These are phyloP conservation scores for Pittosporum tobira DNA, from an alignment of 129 eudicot genomes.

Conservation along the genomic window DNA sequence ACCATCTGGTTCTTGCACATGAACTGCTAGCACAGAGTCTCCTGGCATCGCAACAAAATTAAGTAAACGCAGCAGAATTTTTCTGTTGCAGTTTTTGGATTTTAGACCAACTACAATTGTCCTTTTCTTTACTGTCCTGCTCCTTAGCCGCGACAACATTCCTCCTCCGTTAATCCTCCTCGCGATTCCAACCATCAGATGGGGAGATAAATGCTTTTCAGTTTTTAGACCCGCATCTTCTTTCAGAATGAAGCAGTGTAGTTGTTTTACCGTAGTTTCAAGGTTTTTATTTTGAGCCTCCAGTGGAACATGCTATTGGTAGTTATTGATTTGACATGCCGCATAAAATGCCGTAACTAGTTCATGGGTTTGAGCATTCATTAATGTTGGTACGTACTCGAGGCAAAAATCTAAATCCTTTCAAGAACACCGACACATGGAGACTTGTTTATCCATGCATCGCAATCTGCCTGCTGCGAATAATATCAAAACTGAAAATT, in stretches of 20 bases:
- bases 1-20: constrained; percentile 27
- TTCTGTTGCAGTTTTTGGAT: constrained; percentile 28
- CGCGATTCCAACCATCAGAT: constrained; percentile 12
- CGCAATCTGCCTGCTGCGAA: no score
- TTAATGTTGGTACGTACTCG: no score
- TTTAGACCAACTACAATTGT: constrained; percentile 29
- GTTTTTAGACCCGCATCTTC: no score
- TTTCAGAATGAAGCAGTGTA: neutral
- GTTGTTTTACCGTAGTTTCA: neutral
- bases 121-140: constrained; percentile 9
- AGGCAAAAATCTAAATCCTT: no score
- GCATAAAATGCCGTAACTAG: no score
- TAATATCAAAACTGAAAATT: no score
- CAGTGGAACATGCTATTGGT: neutral
- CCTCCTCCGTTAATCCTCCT: constrained; percentile 9
- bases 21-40: constrained; percentile 35
- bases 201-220: neutral
- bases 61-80: constrained; percentile 31
- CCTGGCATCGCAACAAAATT: constrained; percentile 20
- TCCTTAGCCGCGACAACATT: constrained; percentile 12
- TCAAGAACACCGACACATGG: no score
- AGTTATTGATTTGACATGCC: no score
- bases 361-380: no score
- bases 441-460: no score
- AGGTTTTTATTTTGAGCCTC: neutral